These are phyloP conservation scores for Chondrus crispus DNA, from an alignment of 23 red algal species.

Conservation along the genomic window DNA sequence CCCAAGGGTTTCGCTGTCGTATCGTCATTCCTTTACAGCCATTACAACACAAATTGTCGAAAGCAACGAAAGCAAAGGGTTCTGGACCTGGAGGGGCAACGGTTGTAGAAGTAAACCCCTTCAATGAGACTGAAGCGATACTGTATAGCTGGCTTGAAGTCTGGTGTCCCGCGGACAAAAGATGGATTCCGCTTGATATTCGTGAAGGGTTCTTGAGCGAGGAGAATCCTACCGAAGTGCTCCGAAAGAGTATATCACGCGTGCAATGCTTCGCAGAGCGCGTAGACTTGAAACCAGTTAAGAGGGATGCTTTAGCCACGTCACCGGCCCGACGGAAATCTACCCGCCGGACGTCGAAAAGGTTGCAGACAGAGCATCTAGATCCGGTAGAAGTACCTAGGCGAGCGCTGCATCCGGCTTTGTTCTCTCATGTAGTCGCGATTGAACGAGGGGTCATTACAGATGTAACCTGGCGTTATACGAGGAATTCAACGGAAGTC, in stretches of 20 bases:
- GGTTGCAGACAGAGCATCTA: not conserved
- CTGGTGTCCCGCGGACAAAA: constrained; percentile 17
- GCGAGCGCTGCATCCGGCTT: not conserved
- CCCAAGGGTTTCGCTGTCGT: constrained; percentile 32
- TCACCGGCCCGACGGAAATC: too few species aligned
- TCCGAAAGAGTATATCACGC: constrained; percentile 5
- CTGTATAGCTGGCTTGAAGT: constrained; percentile 79
- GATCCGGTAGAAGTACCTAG: not conserved
- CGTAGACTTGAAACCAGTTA: not conserved
- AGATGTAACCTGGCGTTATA: constrained; percentile 72
- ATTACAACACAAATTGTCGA: not conserved
- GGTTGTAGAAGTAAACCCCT: not conserved
- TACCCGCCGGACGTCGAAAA: not conserved
- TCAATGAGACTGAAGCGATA: not conserved
- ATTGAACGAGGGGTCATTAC: constrained; percentile 38
- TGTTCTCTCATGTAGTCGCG: constrained; percentile 67
- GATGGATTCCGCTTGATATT: constrained; percentile 70
- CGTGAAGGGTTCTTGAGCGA: constrained; percentile 22
- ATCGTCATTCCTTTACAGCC: constrained; percentile 46
- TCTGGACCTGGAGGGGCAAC: not conserved
- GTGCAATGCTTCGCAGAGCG: not conserved
- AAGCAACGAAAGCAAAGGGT: not conserved
- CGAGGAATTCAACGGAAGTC: constrained; percentile 24
- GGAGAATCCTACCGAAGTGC: not conserved
- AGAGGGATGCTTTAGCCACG: not conserved